phyloP scores from a whole-genome alignment of 202 grass and related monocot genomes.

The Sporobolus alterniflorus region DNA sequence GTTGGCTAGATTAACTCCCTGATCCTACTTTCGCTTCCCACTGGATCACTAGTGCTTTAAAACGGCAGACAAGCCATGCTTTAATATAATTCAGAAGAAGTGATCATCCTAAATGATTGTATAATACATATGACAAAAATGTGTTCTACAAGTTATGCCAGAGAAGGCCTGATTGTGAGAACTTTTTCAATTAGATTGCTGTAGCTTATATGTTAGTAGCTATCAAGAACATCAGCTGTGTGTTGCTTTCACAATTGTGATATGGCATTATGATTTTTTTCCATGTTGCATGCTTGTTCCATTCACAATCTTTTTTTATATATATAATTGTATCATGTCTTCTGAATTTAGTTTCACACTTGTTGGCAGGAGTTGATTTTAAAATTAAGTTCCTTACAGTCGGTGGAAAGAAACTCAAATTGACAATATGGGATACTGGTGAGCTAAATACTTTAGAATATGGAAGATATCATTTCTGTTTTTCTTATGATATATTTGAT shows the following conservation, averaged over 20 bases:
- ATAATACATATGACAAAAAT: background rate
- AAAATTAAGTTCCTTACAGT: slow-evolving; percentile 90
- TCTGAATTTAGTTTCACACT: slow-evolving; percentile 29
- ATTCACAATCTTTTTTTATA: background rate
- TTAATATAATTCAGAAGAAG: background rate
- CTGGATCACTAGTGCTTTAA: background rate
- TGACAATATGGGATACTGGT: slow-evolving; percentile 99
- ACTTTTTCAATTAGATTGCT: background rate
- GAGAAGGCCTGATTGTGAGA: background rate
- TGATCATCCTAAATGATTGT: background rate
- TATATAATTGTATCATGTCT: background rate
- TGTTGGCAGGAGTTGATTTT: slow-evolving; percentile 87
- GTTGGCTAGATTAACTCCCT: background rate
- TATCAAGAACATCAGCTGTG: background rate
- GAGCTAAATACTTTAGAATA: slow-evolving; percentile 27
- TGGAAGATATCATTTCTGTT: background rate
- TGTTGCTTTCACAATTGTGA: background rate
- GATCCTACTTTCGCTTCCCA: background rate
- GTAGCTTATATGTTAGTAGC: background rate
- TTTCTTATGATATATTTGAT: slow-evolving; percentile 5
- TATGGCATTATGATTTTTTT: background rate
- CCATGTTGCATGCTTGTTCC: background rate
- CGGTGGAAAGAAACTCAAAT: slow-evolving; percentile 90
- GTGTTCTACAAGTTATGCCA: background rate
- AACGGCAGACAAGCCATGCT: background rate